A percentile compares a stretch with the other conserved stretches of the same genome.
These are phyloP conservation scores for Sordariomycetes sp. DNA, from an alignment of 2,329 filamentous ascomycete species.

Conservation along the genomic window DNA sequence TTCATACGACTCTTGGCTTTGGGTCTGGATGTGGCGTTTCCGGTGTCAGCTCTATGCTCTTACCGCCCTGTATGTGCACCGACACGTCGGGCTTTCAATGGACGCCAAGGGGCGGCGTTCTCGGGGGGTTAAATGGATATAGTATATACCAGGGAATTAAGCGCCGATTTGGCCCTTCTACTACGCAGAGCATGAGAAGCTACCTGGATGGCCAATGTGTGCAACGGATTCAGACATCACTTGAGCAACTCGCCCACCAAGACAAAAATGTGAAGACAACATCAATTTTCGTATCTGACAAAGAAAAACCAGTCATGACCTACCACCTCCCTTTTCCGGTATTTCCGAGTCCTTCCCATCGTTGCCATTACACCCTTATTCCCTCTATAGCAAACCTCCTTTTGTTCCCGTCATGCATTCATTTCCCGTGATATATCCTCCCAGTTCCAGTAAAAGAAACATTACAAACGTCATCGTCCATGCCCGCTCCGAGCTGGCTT, in stretches of 20 bases:
- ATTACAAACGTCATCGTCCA: not conserved
- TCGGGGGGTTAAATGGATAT: not conserved
- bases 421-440: constrained; percentile 1
- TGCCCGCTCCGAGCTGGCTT: constrained; percentile 19
- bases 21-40: not conserved
- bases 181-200: not conserved
- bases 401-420: not conserved
- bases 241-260: not conserved
- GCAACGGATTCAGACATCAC: not conserved
- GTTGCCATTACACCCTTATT: not conserved
- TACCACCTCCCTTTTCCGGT: not conserved
- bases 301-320: not conserved
- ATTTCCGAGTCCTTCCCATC: not conserved
- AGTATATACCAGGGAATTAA: not conserved
- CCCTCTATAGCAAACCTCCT: not conserved
- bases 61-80: not conserved
- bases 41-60: not conserved
- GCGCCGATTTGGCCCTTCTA: not conserved
- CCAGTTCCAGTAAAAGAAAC: not conserved
- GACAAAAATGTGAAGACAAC: not conserved
- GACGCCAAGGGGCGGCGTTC: not conserved
- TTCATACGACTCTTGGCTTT: not conserved
- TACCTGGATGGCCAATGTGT: not conserved
- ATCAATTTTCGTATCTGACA: not conserved
- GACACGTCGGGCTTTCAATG: not conserved